Evolutionary conservation across 2,329 filamentous ascomycete genomes (phyloP).

Genomic region (Alternaria atra): DNA sequence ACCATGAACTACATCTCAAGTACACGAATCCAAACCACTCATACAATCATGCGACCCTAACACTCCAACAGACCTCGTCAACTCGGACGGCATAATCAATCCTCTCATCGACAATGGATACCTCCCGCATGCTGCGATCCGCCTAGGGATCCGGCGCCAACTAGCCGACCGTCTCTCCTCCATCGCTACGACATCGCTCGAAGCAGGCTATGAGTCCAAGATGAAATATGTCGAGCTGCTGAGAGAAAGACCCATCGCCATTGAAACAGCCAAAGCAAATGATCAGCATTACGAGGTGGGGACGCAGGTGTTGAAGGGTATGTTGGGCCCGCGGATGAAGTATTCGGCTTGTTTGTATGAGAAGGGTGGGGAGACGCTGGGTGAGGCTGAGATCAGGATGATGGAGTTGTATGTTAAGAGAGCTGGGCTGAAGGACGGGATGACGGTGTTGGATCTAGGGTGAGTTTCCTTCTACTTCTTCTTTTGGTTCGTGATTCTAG

Average conservation of each 20-base stretch:
- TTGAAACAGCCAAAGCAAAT: conserved; percentile 72
- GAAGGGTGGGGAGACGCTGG: conserved; percentile 64
- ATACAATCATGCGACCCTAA: background rate
- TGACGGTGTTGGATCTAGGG: conserved; percentile 70
- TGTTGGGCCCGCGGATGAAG: conserved; percentile 75
- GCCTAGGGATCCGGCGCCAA: conserved; percentile 72
- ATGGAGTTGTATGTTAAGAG: conserved; percentile 69
- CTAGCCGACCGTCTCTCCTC: conserved; percentile 66
- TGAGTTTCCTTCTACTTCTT: conserved; percentile 45
- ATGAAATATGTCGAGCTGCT: conserved; percentile 70
- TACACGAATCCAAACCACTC: conserved; percentile 16
- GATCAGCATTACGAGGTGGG: conserved; percentile 78
- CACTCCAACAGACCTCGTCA: conserved; percentile 32
- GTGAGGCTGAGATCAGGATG: conserved; percentile 73
- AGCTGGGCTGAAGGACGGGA: conserved; percentile 67
- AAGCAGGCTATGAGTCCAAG: conserved; percentile 65
- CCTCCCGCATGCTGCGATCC: conserved; percentile 69
- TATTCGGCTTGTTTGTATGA: conserved; percentile 74
- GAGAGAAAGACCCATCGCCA: conserved; percentile 70
- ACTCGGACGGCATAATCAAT: conserved; percentile 39
- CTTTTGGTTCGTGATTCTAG: background rate
- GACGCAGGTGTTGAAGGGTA: conserved; percentile 68
- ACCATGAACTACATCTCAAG: conserved; percentile 47
- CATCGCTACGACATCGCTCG: conserved; percentile 64
- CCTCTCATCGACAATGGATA: conserved; percentile 70